Evolutionary conservation across 257 asterid species (phyloP).

Genomic region (Handroanthus guayacan): DNA sequence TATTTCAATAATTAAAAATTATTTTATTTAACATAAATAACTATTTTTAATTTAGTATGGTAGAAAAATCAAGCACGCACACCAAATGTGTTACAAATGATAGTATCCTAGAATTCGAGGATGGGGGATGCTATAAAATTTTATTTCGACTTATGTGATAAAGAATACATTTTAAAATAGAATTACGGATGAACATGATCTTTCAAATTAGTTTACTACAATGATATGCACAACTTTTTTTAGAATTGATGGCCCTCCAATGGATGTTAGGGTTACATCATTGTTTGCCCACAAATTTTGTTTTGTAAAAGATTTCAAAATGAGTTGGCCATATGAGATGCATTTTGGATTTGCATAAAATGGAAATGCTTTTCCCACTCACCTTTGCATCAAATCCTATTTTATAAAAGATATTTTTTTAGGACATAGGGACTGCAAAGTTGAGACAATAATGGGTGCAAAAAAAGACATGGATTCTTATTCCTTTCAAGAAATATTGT

Average conservation of each 20-base stretch:
- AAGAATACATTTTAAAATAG: too few species aligned
- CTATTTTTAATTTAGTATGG: too few species aligned
- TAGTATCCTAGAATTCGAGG: too few species aligned
- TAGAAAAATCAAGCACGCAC: too few species aligned
- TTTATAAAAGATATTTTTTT: constrained; percentile 25
- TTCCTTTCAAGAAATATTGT: constrained; percentile 38
- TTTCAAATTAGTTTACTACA: not conserved
- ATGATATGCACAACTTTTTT: not conserved
- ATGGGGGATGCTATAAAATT: too few species aligned
- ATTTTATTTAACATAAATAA: too few species aligned
- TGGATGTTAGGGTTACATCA: constrained; percentile 31
- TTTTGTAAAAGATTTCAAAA: constrained; percentile 31
- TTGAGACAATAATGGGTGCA: constrained; percentile 32
- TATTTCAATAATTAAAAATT: too few species aligned
- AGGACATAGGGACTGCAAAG: constrained; percentile 39
- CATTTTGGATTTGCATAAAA: constrained; percentile 12
- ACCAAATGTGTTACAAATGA: too few species aligned
- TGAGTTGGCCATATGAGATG: constrained; percentile 17
- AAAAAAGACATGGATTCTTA: constrained; percentile 44
- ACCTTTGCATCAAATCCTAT: constrained; percentile 51
- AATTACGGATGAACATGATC: too few species aligned
- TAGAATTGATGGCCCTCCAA: constrained; percentile 20
- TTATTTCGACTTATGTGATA: too few species aligned
- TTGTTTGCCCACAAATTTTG: constrained; percentile 34
- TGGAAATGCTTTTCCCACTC: constrained; percentile 63